These are phyloP conservation scores for Cercophora sp. DNA, from an alignment of 495 filamentous ascomycete genomes.

Conservation along the genomic window DNA sequence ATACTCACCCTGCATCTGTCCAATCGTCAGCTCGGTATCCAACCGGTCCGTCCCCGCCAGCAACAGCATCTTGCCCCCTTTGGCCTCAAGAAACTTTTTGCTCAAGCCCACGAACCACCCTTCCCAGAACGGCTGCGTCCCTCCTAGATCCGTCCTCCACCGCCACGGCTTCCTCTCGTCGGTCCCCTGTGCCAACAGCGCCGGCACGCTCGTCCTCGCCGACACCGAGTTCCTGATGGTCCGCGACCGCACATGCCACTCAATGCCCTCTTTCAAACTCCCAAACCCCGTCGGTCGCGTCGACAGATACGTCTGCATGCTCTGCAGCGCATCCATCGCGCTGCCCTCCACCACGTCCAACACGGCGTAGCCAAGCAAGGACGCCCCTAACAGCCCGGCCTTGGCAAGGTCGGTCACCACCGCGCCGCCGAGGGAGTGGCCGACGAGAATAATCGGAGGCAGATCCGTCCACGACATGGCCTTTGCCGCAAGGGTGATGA, in stretches of 20 bases:
- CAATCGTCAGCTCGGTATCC: constrained; percentile 93
- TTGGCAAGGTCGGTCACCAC: constrained; percentile 67
- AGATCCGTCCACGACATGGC: constrained; percentile 67
- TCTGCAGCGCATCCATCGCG: constrained; percentile 85
- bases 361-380: constrained; percentile 81
- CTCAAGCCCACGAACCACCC: constrained; percentile 89
- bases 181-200: constrained; percentile 52
- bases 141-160: constrained; percentile 82
- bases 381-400: constrained; percentile 56
- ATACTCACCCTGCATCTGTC: constrained; percentile 84
- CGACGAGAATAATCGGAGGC: constrained; percentile 77
- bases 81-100: constrained; percentile 77
- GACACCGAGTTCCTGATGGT: constrained; percentile 80
- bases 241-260: constrained; percentile 91
- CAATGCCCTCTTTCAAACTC: constrained; percentile 71
- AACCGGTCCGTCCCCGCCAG: constrained; percentile 91
- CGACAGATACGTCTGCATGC: constrained; percentile 87
- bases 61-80: constrained; percentile 84
- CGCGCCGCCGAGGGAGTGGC: constrained; percentile 95
- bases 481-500: constrained; percentile 59
- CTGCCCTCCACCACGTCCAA: constrained; percentile 91
- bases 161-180: constrained; percentile 49
- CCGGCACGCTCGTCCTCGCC: constrained; percentile 83
- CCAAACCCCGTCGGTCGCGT: constrained; percentile 77
- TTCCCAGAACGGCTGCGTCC: constrained; percentile 89